Percentiles rank a stretch among this genome's conserved stretches.
phyloP scores from a whole-genome alignment of 2,329 filamentous ascomycete genomes.

The Pleurostoma richardsiae region DNA sequence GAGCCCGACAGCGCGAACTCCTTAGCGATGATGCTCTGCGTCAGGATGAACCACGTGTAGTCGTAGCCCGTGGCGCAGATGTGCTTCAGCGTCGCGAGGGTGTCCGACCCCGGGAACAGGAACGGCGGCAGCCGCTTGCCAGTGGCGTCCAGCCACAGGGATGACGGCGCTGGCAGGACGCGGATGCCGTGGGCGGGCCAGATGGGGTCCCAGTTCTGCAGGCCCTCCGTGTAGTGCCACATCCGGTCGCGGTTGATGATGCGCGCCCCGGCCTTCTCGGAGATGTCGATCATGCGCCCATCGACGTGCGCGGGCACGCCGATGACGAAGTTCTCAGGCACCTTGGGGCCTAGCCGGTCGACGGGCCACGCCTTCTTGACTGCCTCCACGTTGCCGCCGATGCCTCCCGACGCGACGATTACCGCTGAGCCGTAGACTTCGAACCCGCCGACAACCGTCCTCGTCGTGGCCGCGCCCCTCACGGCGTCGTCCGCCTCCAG shows the following conservation, averaged over 20 bases:
- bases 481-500: slow-evolving; percentile 43
- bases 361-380: slow-evolving; percentile 54
- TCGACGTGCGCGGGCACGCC: slow-evolving; percentile 62
- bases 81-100: slow-evolving; percentile 50
- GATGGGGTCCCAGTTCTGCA: slow-evolving; percentile 58
- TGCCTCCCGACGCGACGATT: slow-evolving; percentile 52
- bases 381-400: slow-evolving; percentile 56
- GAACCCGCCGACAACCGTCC: slow-evolving; percentile 43
- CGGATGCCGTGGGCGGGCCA: slow-evolving; percentile 59
- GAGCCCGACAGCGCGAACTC: slow-evolving; percentile 59
- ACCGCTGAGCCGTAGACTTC: slow-evolving; percentile 48
- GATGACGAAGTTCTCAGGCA: slow-evolving; percentile 51
- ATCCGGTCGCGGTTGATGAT: slow-evolving; percentile 58
- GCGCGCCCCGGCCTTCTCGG: slow-evolving; percentile 45
- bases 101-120: slow-evolving; percentile 53
- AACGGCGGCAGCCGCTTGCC: slow-evolving; percentile 53
- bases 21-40: slow-evolving; percentile 52
- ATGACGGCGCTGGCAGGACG: slow-evolving; percentile 54
- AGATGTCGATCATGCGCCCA: slow-evolving; percentile 55
- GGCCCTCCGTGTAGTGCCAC: slow-evolving; percentile 63
- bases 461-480: slow-evolving; percentile 47
- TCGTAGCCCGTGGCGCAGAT: slow-evolving; percentile 58
- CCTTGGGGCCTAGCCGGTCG: slow-evolving; percentile 49
- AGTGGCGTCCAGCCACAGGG: slow-evolving; percentile 57
- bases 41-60: slow-evolving; percentile 59